Evolutionary conservation across 2,329 filamentous ascomycete species (phyloP).

Genomic region (Ilyonectria destructans): DNA sequence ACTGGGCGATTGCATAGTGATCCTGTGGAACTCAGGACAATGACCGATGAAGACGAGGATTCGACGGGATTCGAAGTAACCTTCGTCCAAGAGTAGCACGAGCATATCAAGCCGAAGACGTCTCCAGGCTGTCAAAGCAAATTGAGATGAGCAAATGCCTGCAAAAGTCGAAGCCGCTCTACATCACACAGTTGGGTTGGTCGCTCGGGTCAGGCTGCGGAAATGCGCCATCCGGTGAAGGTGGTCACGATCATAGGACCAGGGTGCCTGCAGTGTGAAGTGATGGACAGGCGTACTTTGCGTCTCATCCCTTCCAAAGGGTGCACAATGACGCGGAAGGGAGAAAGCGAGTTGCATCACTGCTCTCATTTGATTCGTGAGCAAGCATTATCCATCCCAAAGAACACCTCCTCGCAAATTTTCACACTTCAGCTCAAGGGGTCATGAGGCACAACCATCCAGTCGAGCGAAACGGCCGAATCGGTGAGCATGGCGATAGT

Average conservation of each 20-base stretch:
- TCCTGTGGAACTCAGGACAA: neutral
- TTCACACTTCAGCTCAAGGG: neutral
- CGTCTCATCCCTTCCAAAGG: slow-evolving; percentile 3
- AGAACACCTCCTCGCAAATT: neutral
- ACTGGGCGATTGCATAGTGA: neutral
- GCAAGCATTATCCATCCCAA: neutral
- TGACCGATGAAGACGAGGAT: neutral
- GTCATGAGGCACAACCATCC: slow-evolving; percentile 7
- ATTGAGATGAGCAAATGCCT: neutral
- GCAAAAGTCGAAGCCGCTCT: neutral
- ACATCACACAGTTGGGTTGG: slow-evolving; percentile 1
- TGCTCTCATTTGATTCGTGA: neutral
- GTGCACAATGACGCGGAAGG: neutral
- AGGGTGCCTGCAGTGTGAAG: slow-evolving; percentile 20
- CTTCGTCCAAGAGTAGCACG: neutral
- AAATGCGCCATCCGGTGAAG: slow-evolving; percentile 26
- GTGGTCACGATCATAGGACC: slow-evolving; percentile 33
- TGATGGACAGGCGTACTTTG: slow-evolving; percentile 9
- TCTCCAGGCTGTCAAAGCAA: neutral
- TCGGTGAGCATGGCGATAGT: slow-evolving; percentile 8
- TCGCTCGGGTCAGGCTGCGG: slow-evolving; percentile 4
- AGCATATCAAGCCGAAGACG: neutral
- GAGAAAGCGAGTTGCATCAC: slow-evolving; percentile 8
- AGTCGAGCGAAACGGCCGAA: slow-evolving; percentile 4
- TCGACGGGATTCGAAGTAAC: neutral